Base-by-base conservation (phyloP, 768 basidiomycete genomes). In the Fomitopsis serialis region DNA sequence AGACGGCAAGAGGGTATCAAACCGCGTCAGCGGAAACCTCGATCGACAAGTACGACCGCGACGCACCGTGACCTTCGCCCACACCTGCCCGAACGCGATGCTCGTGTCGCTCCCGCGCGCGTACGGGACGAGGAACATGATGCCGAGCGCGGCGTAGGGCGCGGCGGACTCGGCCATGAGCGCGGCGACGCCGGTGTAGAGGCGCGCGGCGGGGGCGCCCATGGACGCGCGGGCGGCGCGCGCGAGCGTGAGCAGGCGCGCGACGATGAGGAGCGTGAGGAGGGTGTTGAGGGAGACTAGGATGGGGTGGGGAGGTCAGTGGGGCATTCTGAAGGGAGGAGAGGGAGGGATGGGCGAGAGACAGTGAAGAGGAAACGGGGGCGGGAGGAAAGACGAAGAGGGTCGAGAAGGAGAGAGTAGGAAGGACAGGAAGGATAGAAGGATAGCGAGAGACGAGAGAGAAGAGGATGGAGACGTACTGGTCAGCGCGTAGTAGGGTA, bases 61-160 rank as follows among this genome's bases (percentile, higher is more conserved):
- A n/a, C 58, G 21, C 50, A 61, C 61, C 40, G 55, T 56, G 50
- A 59, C 52, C 54, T 57, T 59, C 32, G 44, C 58, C 29, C 56
- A 61, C 24, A 57, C 51, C 47, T 60, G 52, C 19, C 53, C 46
- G 17, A 65, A 59, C 24, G 61, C 42, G 42, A 60, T 55, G 15
- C 56, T 35, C 13, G 52, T 52, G 22, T 54, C 57, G 54, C 49
- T 55, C 34, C 53, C 46, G 12, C 54, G 35, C 2, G 50, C 62
- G 27, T 58, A 62, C 34, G 60, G 50, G 40, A 65, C 53, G 46
- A 63, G 48, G 57, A 59, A 62, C 35, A 55, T 56, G 29, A 65
- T 25, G 23, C 59, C 63, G 8, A 51, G 43, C n/a, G 54, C 34
- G 13, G 58, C 47, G 49, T 63, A 65, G 27, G 62, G 57, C 13